Conservation (phyloP, 2,329 filamentous ascomycete species). For the Botrytis deweyae region DNA sequence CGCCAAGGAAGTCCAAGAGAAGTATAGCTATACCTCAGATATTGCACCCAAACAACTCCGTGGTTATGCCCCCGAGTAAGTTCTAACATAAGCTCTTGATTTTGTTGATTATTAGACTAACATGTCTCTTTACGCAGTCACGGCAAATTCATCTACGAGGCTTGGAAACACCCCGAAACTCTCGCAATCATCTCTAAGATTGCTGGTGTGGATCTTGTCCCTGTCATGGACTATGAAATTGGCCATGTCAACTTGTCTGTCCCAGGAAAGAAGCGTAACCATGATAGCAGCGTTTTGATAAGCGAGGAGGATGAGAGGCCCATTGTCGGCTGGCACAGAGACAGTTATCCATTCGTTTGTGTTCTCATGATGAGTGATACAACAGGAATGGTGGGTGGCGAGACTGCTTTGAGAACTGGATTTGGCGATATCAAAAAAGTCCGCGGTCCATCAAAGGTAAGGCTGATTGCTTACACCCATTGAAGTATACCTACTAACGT, state of each 20-base stretch:
- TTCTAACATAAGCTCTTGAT: constrained; percentile 25
- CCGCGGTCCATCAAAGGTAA: constrained; percentile 46
- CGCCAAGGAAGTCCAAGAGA: constrained; percentile 53
- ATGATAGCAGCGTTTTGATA: constrained; percentile 31
- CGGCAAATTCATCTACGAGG: constrained; percentile 63
- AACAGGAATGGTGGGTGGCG: constrained; percentile 50
- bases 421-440: constrained; percentile 47
- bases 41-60: constrained; percentile 55
- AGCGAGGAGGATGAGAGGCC: constrained; percentile 40
- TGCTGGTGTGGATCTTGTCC: constrained; percentile 57
- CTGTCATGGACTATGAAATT: constrained; percentile 57
- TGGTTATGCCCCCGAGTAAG: constrained; percentile 57
- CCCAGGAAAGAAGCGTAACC: constrained; percentile 34
- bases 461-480: constrained; percentile 12
- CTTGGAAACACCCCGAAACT: constrained; percentile 57
- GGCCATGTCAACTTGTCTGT: constrained; percentile 57
- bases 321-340: constrained; percentile 51
- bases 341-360: constrained; percentile 52
- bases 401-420: constrained; percentile 60
- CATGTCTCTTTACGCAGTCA: constrained; percentile 43
- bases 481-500: constrained; percentile 20
- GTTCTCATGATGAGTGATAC: constrained; percentile 52
- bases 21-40: constrained; percentile 59
- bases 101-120: constrained; percentile 22
- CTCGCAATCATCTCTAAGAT: constrained; percentile 54